These are phyloP conservation scores for Thelonectria discophora DNA, from an alignment of 2,329 filamentous ascomycete genomes.

Conservation along the genomic window DNA sequence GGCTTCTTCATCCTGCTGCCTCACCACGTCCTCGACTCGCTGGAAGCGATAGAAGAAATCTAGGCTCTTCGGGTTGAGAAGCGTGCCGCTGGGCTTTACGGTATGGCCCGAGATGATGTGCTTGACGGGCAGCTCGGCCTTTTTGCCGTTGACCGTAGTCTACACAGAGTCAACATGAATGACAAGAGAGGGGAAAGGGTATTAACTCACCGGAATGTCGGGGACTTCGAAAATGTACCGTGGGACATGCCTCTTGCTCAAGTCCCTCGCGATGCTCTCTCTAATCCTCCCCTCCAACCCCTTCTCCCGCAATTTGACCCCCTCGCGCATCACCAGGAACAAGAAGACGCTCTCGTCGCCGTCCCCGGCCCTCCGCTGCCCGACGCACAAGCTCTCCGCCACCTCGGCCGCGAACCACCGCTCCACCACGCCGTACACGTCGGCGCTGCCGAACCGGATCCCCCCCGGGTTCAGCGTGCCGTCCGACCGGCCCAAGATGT, in stretches of 20 bases:
- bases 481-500: conserved; percentile 77
- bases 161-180: conserved; percentile 42
- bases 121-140: conserved; percentile 86
- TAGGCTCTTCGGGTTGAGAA: conserved; percentile 79
- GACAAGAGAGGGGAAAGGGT: background rate
- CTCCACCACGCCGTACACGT: conserved; percentile 81
- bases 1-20: conserved; percentile 24
- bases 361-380: conserved; percentile 71
- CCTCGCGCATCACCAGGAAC: conserved; percentile 66
- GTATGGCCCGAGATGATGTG: conserved; percentile 80
- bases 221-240: conserved; percentile 81
- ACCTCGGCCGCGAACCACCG: conserved; percentile 69
- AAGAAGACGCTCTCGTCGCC: conserved; percentile 64
- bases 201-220: conserved; percentile 75
- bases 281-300: conserved; percentile 68
- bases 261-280: conserved; percentile 69
- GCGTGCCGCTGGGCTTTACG: conserved; percentile 78
- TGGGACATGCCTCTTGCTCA: conserved; percentile 79
- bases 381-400: conserved; percentile 80
- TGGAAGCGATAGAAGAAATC: conserved; percentile 81
- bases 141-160: conserved; percentile 86
- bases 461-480: conserved; percentile 83
- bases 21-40: conserved; percentile 46
- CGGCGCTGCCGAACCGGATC: conserved; percentile 80
- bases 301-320: conserved; percentile 59